Evolutionary conservation across 371 early-diverging fungal genomes (phyloP).

Genomic region (Haplosporangium sp.): DNA sequence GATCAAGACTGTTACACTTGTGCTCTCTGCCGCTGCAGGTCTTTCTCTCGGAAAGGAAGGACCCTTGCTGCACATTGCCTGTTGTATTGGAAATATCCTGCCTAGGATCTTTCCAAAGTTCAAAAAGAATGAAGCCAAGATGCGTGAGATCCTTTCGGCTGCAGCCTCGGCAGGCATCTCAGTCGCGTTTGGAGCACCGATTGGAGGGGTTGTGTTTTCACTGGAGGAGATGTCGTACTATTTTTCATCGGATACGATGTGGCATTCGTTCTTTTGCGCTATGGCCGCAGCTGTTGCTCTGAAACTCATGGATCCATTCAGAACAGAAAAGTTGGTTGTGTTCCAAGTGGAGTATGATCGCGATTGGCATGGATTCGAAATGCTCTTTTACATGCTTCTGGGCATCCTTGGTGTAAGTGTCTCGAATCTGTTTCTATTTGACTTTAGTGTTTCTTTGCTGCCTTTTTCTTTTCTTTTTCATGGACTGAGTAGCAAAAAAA

Average conservation of each 20-base stretch:
- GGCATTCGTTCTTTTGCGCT: conserved; percentile 84
- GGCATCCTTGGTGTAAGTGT: conserved; percentile 89
- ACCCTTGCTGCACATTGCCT: conserved; percentile 83
- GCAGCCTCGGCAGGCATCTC: conserved; percentile 87
- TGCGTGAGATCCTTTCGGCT: conserved; percentile 85
- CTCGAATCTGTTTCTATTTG: conserved; percentile 2
- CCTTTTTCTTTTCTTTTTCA: neutral
- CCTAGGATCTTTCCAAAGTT: conserved; percentile 80
- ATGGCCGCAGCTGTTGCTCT: conserved; percentile 81
- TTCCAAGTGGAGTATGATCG: conserved; percentile 84
- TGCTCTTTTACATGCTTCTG: conserved; percentile 86
- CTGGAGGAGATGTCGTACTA: conserved; percentile 90
- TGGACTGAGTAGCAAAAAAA: too few species aligned
- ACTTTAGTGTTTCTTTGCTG: neutral
- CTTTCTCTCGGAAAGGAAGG: conserved; percentile 86
- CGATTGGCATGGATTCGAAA: conserved; percentile 84
- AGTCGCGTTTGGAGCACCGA: conserved; percentile 88
- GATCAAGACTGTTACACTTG: conserved; percentile 76
- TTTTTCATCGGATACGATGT: conserved; percentile 88
- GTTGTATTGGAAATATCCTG: conserved; percentile 84
- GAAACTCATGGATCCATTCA: conserved; percentile 82
- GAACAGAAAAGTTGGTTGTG: conserved; percentile 82
- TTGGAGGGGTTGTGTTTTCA: conserved; percentile 89
- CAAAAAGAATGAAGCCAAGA: conserved; percentile 75
- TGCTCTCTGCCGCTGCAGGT: conserved; percentile 76